Conservation (phyloP, 2,329 filamentous ascomycete genomes). For the Erysiphe neolycopersici region DNA sequence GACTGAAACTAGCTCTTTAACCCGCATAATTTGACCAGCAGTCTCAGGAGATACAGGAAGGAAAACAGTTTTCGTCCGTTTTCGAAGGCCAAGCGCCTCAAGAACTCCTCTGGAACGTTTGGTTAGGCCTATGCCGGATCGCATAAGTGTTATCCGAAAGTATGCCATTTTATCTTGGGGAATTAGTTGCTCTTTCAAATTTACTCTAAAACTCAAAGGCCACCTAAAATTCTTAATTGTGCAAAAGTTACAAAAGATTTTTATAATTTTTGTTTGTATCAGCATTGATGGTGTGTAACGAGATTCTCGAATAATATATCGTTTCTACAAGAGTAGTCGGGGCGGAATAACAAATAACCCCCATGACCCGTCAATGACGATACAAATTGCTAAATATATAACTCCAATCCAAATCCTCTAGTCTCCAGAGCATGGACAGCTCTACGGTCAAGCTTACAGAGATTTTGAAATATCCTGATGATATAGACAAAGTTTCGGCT, state of each 20-base stretch:
- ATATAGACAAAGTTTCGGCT: slow-evolving; percentile 80
- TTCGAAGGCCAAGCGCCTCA: slow-evolving; percentile 41
- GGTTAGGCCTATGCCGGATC: slow-evolving; percentile 46
- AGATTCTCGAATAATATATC: too few relatives aligned
- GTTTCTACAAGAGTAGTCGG: background rate
- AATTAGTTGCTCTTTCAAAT: too few relatives aligned
- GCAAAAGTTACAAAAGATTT: too few relatives aligned
- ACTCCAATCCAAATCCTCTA: too few relatives aligned
- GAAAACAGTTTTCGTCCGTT: slow-evolving; percentile 48
- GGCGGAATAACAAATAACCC: background rate
- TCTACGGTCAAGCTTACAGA: slow-evolving; percentile 46
- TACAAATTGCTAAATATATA: too few relatives aligned
- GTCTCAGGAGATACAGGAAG: slow-evolving; percentile 39
- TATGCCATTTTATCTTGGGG: slow-evolving; percentile 22
- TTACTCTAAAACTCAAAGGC: too few relatives aligned
- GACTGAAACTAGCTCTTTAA: slow-evolving; percentile 47
- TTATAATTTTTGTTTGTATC: too few relatives aligned
- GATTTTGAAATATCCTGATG: slow-evolving; percentile 80
- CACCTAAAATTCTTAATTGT: too few relatives aligned
- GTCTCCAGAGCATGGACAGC: slow-evolving; percentile 10
- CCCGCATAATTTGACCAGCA: slow-evolving; percentile 48
- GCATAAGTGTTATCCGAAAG: slow-evolving; percentile 48
- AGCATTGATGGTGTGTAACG: too few relatives aligned
- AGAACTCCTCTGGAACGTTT: slow-evolving; percentile 36
- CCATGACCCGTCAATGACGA: fast-evolving